Evolutionary conservation across 805 yeast genomes (phyloP).

Genomic region (Lachancea meyersii): DNA sequence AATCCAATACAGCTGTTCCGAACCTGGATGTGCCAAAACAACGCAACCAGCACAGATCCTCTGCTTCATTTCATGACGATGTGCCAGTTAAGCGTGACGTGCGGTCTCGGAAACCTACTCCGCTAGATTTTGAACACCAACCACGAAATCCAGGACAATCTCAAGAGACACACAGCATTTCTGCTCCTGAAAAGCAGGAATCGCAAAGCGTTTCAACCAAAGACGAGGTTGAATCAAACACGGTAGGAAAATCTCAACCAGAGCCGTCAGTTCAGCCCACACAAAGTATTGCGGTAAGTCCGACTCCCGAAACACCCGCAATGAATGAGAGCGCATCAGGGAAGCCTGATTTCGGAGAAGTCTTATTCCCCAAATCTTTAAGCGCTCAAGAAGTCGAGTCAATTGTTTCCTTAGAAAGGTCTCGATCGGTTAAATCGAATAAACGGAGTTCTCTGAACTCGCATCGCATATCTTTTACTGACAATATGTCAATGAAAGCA

Average conservation of each 20-base stretch:
- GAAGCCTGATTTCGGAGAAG: constrained; percentile 44
- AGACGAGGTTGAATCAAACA: neutral
- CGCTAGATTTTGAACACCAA: constrained; percentile 20
- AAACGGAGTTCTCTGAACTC: constrained; percentile 30
- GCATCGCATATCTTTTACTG: constrained; percentile 27
- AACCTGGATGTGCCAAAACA: constrained; percentile 1
- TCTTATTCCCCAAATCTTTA: constrained; percentile 64
- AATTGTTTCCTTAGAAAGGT: constrained; percentile 64
- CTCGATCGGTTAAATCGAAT: constrained; percentile 51
- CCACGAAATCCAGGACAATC: neutral
- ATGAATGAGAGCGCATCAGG: neutral
- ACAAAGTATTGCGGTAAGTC: neutral
- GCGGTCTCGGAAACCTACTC: constrained; percentile 26
- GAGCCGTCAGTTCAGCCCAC: neutral
- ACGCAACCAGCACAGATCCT: neutral
- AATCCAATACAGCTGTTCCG: constrained; percentile 3
- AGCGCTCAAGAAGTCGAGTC: constrained; percentile 66
- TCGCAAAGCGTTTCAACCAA: neutral
- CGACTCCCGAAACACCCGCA: neutral
- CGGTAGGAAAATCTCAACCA: neutral
- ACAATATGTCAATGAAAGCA: constrained; percentile 35
- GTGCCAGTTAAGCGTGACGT: constrained; percentile 7
- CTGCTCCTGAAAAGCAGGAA: neutral
- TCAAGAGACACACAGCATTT: constrained; percentile 2
- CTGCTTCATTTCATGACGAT: neutral